phyloP scores from a whole-genome alignment of 139 green algal species.

The Volvox africanus region DNA sequence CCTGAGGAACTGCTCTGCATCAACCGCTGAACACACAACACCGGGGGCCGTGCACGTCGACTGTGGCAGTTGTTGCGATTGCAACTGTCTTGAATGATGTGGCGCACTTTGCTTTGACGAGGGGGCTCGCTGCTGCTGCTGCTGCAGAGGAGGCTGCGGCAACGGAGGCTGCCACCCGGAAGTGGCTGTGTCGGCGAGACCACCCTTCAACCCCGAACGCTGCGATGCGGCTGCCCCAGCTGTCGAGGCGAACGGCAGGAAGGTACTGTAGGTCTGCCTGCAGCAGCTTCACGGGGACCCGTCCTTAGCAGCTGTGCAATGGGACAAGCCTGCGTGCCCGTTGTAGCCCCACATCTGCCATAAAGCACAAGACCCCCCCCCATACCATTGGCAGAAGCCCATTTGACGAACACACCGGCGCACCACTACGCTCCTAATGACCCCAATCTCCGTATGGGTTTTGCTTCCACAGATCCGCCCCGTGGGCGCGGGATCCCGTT shows the following conservation, averaged over 20 bases:
- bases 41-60: neutral
- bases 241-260: conserved; percentile 18
- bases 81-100: neutral
- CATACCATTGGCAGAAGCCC: too few species aligned
- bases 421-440: too few species aligned
- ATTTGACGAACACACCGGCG: too few species aligned
- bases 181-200: conserved; percentile 12
- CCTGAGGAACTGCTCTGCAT: neutral
- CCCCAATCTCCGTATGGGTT: too few species aligned
- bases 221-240: neutral
- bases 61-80: neutral
- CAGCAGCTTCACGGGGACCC: neutral
- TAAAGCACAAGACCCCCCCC: too few species aligned
- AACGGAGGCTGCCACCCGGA: conserved; percentile 3
- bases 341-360: too few species aligned
- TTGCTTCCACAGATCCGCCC: too few species aligned
- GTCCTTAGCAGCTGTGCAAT: too few species aligned
- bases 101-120: neutral
- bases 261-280: conserved; percentile 32
- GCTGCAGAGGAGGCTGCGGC: neutral
- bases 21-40: neutral
- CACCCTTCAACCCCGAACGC: neutral
- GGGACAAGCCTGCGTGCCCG: too few species aligned
- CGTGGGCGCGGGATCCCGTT: too few species aligned
- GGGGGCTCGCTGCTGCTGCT: neutral